Evolutionary conservation across 305 asterid species (phyloP), one percentile per base, ranked within the genome.

Genomic region (Fraxinus sp.): DNA sequence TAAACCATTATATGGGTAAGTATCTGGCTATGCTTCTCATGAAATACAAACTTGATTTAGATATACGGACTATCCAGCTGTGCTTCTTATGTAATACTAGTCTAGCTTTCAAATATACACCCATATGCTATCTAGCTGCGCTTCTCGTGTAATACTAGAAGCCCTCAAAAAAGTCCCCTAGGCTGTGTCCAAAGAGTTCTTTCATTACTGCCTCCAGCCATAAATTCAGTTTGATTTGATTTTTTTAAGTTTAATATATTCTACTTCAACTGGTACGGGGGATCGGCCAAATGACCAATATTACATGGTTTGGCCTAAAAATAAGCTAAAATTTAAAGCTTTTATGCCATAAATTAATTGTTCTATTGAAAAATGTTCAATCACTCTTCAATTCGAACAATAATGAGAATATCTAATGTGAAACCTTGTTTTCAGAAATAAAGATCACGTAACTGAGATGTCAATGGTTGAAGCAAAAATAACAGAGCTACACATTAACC

Each of bases 1-100:
- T 88, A 95, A 94, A 83, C 99, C 98, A 24, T 71, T 95, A 86
- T 95, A 94, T 80, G 98, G 98, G 98, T 95, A 91, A 80, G 89
- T 41, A 46, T 87, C 70, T 82, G 81, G 72, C 59, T 77, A 35
- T 77, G 55, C 52, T 55, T 81, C 62, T 82, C 36, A 16, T 66
- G 36, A 35, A 13, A 28, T 28, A 70, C 41, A 4, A 70, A 6
- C 22, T 70, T 70, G 75, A 70, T 30, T 70, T 30, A 70, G 75
- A 70, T 13, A 70, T 28, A 70, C 76, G 30, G 76, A 10, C 10
- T 70, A 70, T 70, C 22, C 22, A 32, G 76, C 24, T 70, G 20
- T 70, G 55, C 39, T 55, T 81, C 62, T 83, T 10, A 20, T 66
- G 30, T 13, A 13, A 11, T 28, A 70, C n/a, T 28, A 68, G 36